phyloP scores from a whole-genome alignment of 2,329 filamentous ascomycete species.

The Beauveria sp. region DNA sequence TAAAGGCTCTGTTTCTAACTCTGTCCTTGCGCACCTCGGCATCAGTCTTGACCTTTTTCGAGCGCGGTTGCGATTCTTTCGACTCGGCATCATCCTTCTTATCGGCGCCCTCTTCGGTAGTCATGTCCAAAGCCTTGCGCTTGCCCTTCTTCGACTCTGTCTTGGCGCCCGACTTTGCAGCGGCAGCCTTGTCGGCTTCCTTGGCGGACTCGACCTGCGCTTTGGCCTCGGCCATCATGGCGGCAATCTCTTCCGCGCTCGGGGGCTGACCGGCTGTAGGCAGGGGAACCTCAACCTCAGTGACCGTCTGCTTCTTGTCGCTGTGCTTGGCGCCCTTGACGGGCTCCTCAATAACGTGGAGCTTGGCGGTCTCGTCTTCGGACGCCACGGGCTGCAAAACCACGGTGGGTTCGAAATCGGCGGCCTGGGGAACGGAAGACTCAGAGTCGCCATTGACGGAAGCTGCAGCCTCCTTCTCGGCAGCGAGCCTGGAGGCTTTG shows the following conservation, averaged over 20 bases:
- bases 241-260: conserved; percentile 67
- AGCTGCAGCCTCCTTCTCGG: conserved; percentile 21
- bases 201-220: conserved; percentile 72
- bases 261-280: conserved; percentile 54
- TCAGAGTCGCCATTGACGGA: conserved; percentile 28
- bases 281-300: conserved; percentile 67
- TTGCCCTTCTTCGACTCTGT: conserved; percentile 48
- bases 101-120: conserved; percentile 46
- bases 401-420: conserved; percentile 41
- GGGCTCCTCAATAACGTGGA: conserved; percentile 61
- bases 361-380: conserved; percentile 54
- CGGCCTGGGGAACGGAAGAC: conserved; percentile 35
- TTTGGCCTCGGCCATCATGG: conserved; percentile 80
- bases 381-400: conserved; percentile 42
- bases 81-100: conserved; percentile 18
- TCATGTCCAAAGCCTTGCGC: conserved; percentile 67
- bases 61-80: conserved; percentile 38
- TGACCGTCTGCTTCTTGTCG: conserved; percentile 63
- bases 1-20: conserved; percentile 75
- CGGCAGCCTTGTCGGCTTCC: conserved; percentile 30
- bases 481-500: conserved; percentile 34
- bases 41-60: conserved; percentile 78
- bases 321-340: conserved; percentile 46
- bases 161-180: conserved; percentile 34
- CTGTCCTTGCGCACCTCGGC: conserved; percentile 76